These are phyloP conservation scores for Fusarium aywerte DNA, from an alignment of 2,329 filamentous ascomycete species.

Conservation along the genomic window DNA sequence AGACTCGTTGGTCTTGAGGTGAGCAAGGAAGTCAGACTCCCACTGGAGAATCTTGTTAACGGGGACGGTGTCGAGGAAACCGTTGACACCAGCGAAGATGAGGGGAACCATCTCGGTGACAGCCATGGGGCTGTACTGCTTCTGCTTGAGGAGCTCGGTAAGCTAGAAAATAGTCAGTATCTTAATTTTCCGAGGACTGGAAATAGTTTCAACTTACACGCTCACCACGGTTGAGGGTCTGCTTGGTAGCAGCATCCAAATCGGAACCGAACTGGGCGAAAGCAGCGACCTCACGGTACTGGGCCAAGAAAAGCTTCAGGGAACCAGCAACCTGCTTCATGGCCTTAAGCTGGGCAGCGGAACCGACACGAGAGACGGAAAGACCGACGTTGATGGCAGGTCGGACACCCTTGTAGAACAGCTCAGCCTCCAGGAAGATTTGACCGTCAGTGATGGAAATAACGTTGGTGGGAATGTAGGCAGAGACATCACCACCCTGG, in stretches of 20 bases:
- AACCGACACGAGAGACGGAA: slow-evolving; percentile 99
- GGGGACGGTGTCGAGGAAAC: slow-evolving; percentile 87
- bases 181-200: background rate
- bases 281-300: slow-evolving; percentile 99
- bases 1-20: slow-evolving; percentile 90
- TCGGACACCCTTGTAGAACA: slow-evolving; percentile 99
- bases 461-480: slow-evolving; percentile 99
- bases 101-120: slow-evolving; percentile 99
- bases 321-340: slow-evolving; percentile 99
- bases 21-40: slow-evolving; percentile 93
- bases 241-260: slow-evolving; percentile 98
- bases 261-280: slow-evolving; percentile 99
- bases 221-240: slow-evolving; percentile 98
- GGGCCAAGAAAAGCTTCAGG: slow-evolving; percentile 99
- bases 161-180: slow-evolving; percentile 60
- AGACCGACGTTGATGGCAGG: slow-evolving; percentile 99
- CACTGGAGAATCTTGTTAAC: slow-evolving; percentile 91
- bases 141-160: slow-evolving; percentile 99
- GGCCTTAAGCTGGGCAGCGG: slow-evolving; percentile 98
- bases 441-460: slow-evolving; percentile 99
- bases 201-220: slow-evolving; percentile 70
- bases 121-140: slow-evolving; percentile 98
- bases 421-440: slow-evolving; percentile 99
- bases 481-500: slow-evolving; percentile 99
- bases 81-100: slow-evolving; percentile 99